A percentile compares a stretch with the other conserved stretches of the same genome.
These are phyloP conservation scores for Raffaelea ambrosiae DNA, from an alignment of 2,329 filamentous ascomycete genomes.

Conservation along the genomic window DNA sequence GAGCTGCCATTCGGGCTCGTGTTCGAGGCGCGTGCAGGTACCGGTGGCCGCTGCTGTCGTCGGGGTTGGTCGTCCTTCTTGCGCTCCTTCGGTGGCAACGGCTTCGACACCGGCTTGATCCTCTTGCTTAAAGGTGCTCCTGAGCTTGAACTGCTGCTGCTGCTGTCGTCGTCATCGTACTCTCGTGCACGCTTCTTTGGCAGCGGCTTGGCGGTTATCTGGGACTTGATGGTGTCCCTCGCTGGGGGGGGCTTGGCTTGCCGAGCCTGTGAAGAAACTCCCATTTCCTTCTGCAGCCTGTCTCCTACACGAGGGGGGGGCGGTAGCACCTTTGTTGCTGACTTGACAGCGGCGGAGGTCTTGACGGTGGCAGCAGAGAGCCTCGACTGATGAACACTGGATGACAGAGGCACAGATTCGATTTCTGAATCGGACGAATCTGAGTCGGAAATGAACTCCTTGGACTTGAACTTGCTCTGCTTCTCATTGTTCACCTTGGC, in stretches of 20 bases:
- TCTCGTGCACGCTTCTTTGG: slow-evolving; percentile 45
- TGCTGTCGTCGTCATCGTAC: slow-evolving; percentile 41
- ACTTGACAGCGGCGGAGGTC: slow-evolving; percentile 12
- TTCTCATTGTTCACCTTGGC: slow-evolving; percentile 29
- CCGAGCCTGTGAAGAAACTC: slow-evolving; percentile 13
- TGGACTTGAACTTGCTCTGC: slow-evolving; percentile 37
- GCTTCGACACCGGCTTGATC: slow-evolving; percentile 30
- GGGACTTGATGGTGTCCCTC: slow-evolving; percentile 10
- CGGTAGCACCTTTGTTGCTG: slow-evolving; percentile 1
- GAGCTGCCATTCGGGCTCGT: slow-evolving; percentile 26
- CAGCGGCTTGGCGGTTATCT: slow-evolving; percentile 18
- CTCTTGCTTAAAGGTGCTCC: slow-evolving; percentile 50
- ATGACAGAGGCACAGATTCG: slow-evolving; percentile 17
- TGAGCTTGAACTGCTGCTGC: slow-evolving; percentile 49
- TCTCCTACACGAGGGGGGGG: slow-evolving; percentile 3
- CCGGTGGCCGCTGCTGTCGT: neutral
- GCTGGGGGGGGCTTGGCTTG: slow-evolving; percentile 8
- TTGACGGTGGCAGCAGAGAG: slow-evolving; percentile 1
- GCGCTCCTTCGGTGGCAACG: slow-evolving; percentile 2
- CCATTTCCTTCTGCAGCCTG: slow-evolving; percentile 9
- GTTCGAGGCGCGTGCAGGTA: slow-evolving; percentile 25
- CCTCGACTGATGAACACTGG: slow-evolving; percentile 18
- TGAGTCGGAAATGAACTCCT: slow-evolving; percentile 48
- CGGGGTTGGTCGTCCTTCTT: neutral
- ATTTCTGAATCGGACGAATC: slow-evolving; percentile 43